Base-by-base conservation (phyloP, 2,329 filamentous ascomycete genomes). In the Penicillium sp. region DNA sequence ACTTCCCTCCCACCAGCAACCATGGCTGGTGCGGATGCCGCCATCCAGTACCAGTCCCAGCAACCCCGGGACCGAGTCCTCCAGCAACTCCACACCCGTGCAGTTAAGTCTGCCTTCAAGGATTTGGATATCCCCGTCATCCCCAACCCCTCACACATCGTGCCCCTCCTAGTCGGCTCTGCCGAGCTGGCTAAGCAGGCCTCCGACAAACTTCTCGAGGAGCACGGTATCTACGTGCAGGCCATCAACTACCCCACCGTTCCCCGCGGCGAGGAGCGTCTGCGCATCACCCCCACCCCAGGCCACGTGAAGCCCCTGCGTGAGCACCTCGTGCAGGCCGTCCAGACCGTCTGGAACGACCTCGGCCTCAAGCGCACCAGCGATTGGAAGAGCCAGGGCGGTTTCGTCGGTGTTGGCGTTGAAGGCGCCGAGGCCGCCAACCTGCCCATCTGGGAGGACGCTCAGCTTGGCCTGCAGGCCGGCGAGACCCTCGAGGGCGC, bases 201-300 rank as follows among this genome's bases (percentile, higher is more conserved):
- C 8, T 96, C 91, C 25, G 94, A 99, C 72, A 86, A 96, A 80
- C 86, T 99, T 23, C 84, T 99, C 15, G 87, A 89, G 65, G 89
- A 96, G 65, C 90, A 96, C 80, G 85, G 87, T 60, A 97, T 99
- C 72, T 99, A 99, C 73, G 94, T 99, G 27, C 94, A 99, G 78
- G 92, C 91, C 54, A 97, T 99, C 83, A 99, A 99, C 80, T 97
- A 97, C 78, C 94, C 94, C 2, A 99, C 94, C 50, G 94, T 99
- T 3, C 94, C 94, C 2, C 91, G 96, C 7, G 94, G 94, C n/a
- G 92, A 99, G 80, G 94, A 99, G 77, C 88, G 94, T 57, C 87
- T 99, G 55, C 89, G 94, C 65, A 91, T 99, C 75, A 99, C 94
- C 2, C 94, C 94, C 0, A 99, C 94, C 1, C 94, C 94, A 0